Percentiles rank a stretch among this genome's conserved stretches.
phyloP scores from a whole-genome alignment of 163 green algal genomes.

The Trebouxia gelatinosa region DNA sequence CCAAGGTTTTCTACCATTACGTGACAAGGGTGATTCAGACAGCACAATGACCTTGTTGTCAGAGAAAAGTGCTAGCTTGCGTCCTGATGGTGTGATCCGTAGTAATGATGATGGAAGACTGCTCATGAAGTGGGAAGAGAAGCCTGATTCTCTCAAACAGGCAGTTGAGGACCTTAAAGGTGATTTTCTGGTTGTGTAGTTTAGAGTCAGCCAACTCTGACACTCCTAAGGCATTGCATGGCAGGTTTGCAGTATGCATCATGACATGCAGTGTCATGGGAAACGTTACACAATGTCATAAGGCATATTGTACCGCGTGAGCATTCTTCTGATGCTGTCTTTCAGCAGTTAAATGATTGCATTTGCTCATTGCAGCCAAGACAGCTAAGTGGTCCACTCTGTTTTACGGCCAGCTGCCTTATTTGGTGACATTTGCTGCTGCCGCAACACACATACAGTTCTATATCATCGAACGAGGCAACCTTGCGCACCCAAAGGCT shows the following conservation, averaged over 20 bases:
- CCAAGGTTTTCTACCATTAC: not conserved
- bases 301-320: not conserved
- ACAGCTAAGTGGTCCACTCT: conserved; percentile 20
- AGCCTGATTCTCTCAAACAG: not conserved
- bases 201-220: not conserved
- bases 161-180: conserved; percentile 21
- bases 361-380: conserved; percentile 6
- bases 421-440: conserved; percentile 18
- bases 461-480: conserved; percentile 15
- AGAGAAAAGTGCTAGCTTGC: conserved; percentile 15
- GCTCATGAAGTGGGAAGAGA: conserved; percentile 27
- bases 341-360: not conserved
- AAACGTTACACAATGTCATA: not conserved
- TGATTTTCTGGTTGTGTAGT: not conserved
- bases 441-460: not conserved
- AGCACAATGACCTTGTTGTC: conserved; percentile 14
- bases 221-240: not conserved
- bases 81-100: conserved; percentile 16
- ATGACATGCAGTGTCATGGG: not conserved
- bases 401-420: conserved; percentile 16
- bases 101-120: conserved; percentile 5
- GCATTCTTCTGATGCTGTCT: not conserved
- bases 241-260: not conserved
- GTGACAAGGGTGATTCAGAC: conserved; percentile 10
- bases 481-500: not conserved